These are phyloP conservation scores for Globisporangium iwayamae DNA, from an alignment of 352 stramenopile species.

Conservation along the genomic window DNA sequence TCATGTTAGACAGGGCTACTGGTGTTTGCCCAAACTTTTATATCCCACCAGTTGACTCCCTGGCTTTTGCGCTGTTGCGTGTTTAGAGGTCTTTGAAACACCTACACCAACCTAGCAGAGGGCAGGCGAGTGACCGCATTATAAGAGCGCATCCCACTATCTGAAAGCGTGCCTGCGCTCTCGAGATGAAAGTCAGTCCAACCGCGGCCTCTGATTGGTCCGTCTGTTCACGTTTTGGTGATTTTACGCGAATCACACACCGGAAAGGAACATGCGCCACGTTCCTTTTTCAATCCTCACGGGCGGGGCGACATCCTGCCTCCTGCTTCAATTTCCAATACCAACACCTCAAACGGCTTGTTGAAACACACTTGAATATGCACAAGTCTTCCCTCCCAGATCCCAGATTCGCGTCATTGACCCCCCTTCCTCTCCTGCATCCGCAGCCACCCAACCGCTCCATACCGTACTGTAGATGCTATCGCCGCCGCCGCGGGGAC, in stretches of 20 bases:
- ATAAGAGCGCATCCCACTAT: not conserved
- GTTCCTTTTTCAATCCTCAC: conserved; percentile 7
- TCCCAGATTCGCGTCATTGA: not conserved
- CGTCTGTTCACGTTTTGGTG: not conserved
- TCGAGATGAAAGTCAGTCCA: not conserved
- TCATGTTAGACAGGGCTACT: not conserved
- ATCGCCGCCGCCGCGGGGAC: not conserved
- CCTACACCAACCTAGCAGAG: not conserved
- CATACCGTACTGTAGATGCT: not conserved
- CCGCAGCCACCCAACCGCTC: conserved; percentile 7
- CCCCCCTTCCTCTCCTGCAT: not conserved
- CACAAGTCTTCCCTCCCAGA: not conserved
- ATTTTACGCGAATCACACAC: conserved; percentile 32
- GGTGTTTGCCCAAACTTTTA: conserved; percentile 1
- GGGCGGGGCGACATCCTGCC: not conserved
- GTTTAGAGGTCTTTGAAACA: not conserved
- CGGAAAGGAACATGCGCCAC: conserved; percentile 51
- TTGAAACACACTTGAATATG: not conserved
- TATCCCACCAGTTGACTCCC: not conserved
- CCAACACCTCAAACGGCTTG: not conserved
- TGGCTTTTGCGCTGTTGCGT: conserved; percentile 3
- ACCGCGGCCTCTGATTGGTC: not conserved
- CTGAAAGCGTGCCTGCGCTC: not conserved
- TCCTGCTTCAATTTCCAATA: not conserved
- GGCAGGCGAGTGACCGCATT: not conserved